These are phyloP conservation scores for Trichophyton equinum DNA, from an alignment of 2,329 filamentous ascomycete genomes.

Conservation along the genomic window DNA sequence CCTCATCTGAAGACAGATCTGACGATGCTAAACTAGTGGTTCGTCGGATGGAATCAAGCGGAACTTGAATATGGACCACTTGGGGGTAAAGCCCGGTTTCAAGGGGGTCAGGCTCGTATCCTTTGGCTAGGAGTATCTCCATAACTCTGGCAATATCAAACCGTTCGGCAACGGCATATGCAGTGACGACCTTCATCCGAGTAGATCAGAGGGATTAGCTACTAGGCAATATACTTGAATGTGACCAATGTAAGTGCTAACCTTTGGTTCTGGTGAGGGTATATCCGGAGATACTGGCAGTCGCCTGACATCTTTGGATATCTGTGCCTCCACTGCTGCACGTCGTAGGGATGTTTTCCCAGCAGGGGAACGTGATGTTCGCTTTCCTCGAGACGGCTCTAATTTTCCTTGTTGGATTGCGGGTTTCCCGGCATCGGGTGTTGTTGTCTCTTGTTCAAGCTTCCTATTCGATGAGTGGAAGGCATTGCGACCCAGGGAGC, in stretches of 20 bases:
- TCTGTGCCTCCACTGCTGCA: slow-evolving; percentile 75
- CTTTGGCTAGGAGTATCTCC: slow-evolving; percentile 44
- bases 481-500: background rate
- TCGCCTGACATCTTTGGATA: slow-evolving; percentile 40
- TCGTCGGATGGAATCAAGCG: slow-evolving; percentile 34
- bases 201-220: slow-evolving; percentile 5
- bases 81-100: slow-evolving; percentile 52
- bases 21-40: slow-evolving; percentile 30
- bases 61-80: slow-evolving; percentile 48
- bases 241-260: slow-evolving; percentile 9
- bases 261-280: slow-evolving; percentile 28
- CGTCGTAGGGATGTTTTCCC: slow-evolving; percentile 66
- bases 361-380: slow-evolving; percentile 34
- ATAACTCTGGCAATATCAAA: slow-evolving; percentile 49
- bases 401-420: background rate
- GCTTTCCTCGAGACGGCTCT: slow-evolving; percentile 29
- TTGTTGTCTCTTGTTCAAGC: slow-evolving; percentile 9
- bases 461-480: slow-evolving; percentile 16
- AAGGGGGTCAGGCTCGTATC: slow-evolving; percentile 51
- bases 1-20: slow-evolving; percentile 32
- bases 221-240: background rate
- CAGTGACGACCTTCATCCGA: slow-evolving; percentile 41
- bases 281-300: slow-evolving; percentile 31
- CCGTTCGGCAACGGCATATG: slow-evolving; percentile 55
- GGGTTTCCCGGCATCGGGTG: background rate